A percentile compares a stretch with the other conserved stretches of the same genome.
Conservation (phyloP, 2,329 filamentous ascomycete genomes). For the Pestalotiopsis fici region DNA sequence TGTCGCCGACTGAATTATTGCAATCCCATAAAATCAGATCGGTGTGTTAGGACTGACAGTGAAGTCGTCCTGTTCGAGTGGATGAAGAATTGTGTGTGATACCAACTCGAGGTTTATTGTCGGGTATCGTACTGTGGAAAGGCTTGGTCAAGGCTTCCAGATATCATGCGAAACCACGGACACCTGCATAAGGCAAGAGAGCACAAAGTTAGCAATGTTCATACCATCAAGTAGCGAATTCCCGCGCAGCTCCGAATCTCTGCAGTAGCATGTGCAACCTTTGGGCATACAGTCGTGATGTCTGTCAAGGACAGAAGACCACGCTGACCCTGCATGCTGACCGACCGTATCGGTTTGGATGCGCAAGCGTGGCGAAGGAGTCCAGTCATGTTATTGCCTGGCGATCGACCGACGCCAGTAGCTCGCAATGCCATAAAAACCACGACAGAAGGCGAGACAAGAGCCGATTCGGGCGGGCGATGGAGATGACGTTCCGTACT, state of each 20-base stretch:
- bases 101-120: neutral
- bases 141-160: neutral
- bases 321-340: slow-evolving; percentile 6
- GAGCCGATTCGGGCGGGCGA: neutral
- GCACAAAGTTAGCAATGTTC: slow-evolving; percentile 31
- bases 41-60: neutral
- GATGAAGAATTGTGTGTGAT: neutral
- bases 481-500: neutral
- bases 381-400: neutral
- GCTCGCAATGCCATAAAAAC: neutral
- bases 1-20: slow-evolving; percentile 9
- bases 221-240: slow-evolving; percentile 22
- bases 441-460: neutral
- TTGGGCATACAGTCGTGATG: neutral
- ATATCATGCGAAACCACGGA: slow-evolving; percentile 28
- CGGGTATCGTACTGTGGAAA: neutral
- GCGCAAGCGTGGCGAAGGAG: neutral
- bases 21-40: slow-evolving; percentile 7
- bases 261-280: slow-evolving; percentile 14
- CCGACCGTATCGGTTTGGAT: neutral
- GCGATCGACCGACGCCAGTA: neutral
- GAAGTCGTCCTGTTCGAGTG: neutral
- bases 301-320: neutral
- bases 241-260: slow-evolving; percentile 18
- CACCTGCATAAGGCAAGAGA: slow-evolving; percentile 35